Percentiles rank a stretch among this genome's conserved stretches.
Conservation (phyloP, 2,329 filamentous ascomycete genomes). For the Colletotrichum eremochloae region DNA sequence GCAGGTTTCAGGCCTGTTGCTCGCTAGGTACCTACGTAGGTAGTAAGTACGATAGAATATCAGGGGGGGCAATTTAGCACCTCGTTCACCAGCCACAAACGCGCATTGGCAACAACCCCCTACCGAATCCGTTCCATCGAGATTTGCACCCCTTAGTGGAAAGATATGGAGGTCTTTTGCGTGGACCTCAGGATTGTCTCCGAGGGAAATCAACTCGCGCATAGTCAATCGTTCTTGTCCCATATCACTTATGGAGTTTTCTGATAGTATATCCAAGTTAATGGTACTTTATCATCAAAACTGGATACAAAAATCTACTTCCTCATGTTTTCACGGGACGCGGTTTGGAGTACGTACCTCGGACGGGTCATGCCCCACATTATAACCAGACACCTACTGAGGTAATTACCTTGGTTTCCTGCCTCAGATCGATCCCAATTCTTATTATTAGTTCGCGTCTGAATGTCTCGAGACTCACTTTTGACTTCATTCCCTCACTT, state of each 20-base stretch:
- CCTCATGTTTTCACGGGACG: not conserved
- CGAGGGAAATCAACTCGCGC: not conserved
- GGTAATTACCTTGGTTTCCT: not conserved
- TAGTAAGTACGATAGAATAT: not conserved
- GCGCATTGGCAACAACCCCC: not conserved
- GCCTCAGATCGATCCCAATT: not conserved
- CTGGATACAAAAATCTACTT: no score
- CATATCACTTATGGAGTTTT: not conserved
- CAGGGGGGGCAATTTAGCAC: not conserved
- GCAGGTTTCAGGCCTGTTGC: not conserved
- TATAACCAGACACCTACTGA: not conserved
- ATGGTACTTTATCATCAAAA: not conserved
- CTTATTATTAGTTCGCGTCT: not conserved
- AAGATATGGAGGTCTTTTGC: no score
- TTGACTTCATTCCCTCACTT: not conserved
- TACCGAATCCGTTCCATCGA: conserved; percentile 12
- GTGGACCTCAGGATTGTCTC: not conserved
- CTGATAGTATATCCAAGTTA: not conserved
- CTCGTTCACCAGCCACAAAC: conserved; percentile 13
- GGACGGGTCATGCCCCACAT: not conserved
- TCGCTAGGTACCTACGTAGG: not conserved
- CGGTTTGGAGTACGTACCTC: not conserved
- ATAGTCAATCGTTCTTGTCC: not conserved
- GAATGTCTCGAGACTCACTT: conserved; percentile 3
- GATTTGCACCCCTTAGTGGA: not conserved